Conservation (phyloP, 192 early-diverging fungal genomes). For the Dissophora globulifera region DNA sequence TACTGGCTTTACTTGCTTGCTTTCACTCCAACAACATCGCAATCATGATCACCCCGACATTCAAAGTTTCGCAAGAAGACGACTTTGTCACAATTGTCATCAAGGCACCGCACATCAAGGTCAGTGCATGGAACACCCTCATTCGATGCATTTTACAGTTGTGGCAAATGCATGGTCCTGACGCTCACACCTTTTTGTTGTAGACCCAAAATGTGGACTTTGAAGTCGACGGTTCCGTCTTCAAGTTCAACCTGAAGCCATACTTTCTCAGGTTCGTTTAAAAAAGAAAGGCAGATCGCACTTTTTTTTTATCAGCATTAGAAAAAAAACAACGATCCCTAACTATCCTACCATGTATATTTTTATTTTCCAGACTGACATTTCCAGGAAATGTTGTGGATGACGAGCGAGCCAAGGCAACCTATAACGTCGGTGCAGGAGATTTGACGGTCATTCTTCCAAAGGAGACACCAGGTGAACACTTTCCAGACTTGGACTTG, state of each 20-base stretch:
- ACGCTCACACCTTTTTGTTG: neutral
- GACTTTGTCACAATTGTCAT: slow-evolving; percentile 78
- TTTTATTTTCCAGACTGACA: slow-evolving; percentile 62
- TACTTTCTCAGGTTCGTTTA: slow-evolving; percentile 90
- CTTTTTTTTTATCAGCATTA: too few species aligned
- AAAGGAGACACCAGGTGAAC: slow-evolving; percentile 81
- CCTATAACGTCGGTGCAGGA: slow-evolving; percentile 82
- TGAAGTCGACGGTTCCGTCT: slow-evolving; percentile 81
- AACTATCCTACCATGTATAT: neutral
- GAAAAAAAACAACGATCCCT: too few species aligned
- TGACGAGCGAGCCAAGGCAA: slow-evolving; percentile 84
- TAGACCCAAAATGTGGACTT: slow-evolving; percentile 90
- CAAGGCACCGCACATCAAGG: slow-evolving; percentile 84
- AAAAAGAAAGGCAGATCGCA: too few species aligned
- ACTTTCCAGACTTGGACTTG: slow-evolving; percentile 91
- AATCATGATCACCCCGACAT: slow-evolving; percentile 93
- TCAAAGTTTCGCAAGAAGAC: slow-evolving; percentile 82
- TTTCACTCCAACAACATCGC: neutral
- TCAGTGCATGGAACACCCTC: slow-evolving; percentile 21
- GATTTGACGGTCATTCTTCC: slow-evolving; percentile 78
- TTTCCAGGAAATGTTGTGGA: slow-evolving; percentile 87
- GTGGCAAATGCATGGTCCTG: too few species aligned
- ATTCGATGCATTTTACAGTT: neutral
- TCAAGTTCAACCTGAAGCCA: slow-evolving; percentile 89
- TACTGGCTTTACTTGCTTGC: neutral